Evolutionary conservation across 2,329 filamentous ascomycete genomes (phyloP).

Genomic region (Dactylellina drechsleri): DNA sequence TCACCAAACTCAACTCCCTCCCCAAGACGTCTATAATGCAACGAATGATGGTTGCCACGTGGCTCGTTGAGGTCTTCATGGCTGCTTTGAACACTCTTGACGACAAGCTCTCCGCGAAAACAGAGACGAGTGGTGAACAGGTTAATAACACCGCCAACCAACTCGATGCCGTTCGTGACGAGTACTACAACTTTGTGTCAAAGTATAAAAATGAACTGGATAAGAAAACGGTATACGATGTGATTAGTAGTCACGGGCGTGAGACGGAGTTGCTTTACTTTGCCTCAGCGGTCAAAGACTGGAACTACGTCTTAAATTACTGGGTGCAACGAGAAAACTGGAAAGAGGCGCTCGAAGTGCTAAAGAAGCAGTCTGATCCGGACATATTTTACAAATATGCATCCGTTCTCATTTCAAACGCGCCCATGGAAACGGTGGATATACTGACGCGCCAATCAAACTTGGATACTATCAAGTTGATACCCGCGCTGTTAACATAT

Average conservation of each 20-base stretch:
- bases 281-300: conserved; percentile 86
- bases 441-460: conserved; percentile 91
- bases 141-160: conserved; percentile 54
- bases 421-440: conserved; percentile 86
- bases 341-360: conserved; percentile 83
- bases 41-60: conserved; percentile 91
- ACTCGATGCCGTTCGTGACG: conserved; percentile 66
- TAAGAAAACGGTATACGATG: conserved; percentile 89
- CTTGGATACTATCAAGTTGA: conserved; percentile 84
- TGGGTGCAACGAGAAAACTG: conserved; percentile 97
- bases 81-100: conserved; percentile 93
- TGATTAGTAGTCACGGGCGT: conserved; percentile 92
- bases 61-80: conserved; percentile 97
- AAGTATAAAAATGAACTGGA: conserved; percentile 90
- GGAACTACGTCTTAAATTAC: conserved; percentile 93
- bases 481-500: conserved; percentile 93
- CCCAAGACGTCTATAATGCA: conserved; percentile 91
- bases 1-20: conserved; percentile 81
- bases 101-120: conserved; percentile 87
- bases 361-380: conserved; percentile 91
- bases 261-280: conserved; percentile 93
- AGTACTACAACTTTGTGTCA: conserved; percentile 87
- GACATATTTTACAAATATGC: conserved; percentile 97
- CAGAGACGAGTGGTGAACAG: conserved; percentile 59
- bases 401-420: conserved; percentile 93